Conservation (phyloP, 1,284 basidiomycete genomes). For the Peniophora sp. region DNA sequence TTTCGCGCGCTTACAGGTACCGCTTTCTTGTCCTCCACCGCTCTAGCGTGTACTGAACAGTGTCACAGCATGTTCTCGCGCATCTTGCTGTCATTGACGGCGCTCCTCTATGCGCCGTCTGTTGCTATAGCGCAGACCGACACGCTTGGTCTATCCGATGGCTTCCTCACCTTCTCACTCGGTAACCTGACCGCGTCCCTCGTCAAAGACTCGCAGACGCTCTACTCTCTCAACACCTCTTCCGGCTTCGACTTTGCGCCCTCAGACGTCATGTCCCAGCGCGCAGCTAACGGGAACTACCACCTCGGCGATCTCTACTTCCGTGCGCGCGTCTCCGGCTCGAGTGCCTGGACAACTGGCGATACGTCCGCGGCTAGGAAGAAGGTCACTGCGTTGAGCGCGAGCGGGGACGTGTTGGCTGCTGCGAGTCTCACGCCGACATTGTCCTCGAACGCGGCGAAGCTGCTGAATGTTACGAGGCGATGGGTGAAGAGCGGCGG, state of each 20-base stretch:
- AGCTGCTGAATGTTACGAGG: conserved; percentile 40
- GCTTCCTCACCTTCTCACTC: conserved; percentile 38
- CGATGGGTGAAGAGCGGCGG: conserved; percentile 40
- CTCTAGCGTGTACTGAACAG: no score
- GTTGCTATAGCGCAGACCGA: neutral
- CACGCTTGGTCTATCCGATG: conserved; percentile 38
- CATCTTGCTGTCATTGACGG: no score
- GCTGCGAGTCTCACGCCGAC: conserved; percentile 43
- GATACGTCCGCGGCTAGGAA: conserved; percentile 39
- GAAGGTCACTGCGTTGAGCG: conserved; percentile 29
- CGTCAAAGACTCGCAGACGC: conserved; percentile 51
- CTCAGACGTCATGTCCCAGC: conserved; percentile 40
- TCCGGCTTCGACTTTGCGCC: conserved; percentile 47
- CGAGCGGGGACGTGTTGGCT: conserved; percentile 37
- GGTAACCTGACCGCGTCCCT: conserved; percentile 37
- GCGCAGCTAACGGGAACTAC: conserved; percentile 42
- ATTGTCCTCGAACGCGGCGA: conserved; percentile 29
- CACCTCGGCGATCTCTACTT: conserved; percentile 53
- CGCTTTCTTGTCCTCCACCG: no score
- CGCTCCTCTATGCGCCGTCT: no score
- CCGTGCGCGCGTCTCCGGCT: conserved; percentile 38
- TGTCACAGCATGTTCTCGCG: no score
- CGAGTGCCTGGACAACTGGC: conserved; percentile 37
- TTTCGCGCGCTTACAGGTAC: no score
- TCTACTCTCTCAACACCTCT: conserved; percentile 34